Percentiles rank a stretch among this genome's conserved stretches.
phyloP scores from a whole-genome alignment of 2,329 filamentous ascomycete species.

The Aureobasidium pullulans region DNA sequence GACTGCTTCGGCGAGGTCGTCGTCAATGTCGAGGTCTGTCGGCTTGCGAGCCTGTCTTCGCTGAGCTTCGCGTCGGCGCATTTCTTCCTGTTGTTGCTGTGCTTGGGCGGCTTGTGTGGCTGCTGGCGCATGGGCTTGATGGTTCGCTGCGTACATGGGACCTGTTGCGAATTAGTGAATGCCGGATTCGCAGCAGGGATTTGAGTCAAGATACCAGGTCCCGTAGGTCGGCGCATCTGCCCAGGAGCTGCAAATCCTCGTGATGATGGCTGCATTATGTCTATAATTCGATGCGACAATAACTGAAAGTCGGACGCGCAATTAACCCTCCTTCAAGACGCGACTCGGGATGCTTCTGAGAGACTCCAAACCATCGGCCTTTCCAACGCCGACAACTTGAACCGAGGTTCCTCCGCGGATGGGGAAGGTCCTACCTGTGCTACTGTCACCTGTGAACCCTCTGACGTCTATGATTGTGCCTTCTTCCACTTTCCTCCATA shows the following conservation, averaged over 20 bases:
- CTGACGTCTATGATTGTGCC: neutral
- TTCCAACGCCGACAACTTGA: neutral
- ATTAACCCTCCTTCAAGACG: neutral
- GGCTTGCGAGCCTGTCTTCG: slow-evolving; percentile 82
- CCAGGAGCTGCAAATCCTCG: slow-evolving; percentile 3
- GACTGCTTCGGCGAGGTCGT: slow-evolving; percentile 69
- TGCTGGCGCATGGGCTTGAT: slow-evolving; percentile 46
- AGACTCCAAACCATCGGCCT: neutral
- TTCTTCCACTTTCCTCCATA: neutral
- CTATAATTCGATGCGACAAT: neutral
- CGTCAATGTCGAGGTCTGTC: slow-evolving; percentile 89
- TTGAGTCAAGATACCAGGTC: neutral
- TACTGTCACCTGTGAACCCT: too few relatives aligned
- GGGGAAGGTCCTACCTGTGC: neutral
- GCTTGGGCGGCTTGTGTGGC: slow-evolving; percentile 38
- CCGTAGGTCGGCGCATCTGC: slow-evolving; percentile 4
- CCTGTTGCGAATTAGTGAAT: slow-evolving; percentile 22
- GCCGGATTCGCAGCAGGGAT: neutral
- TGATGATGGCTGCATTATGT: slow-evolving; percentile 10
- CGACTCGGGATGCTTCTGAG: slow-evolving; percentile 8
- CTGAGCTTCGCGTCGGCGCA: slow-evolving; percentile 51
- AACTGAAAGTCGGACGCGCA: neutral
- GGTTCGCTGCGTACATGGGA: slow-evolving; percentile 32
- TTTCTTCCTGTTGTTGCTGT: slow-evolving; percentile 37
- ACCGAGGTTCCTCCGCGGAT: neutral